Percentiles rank a stretch among this genome's conserved stretches.
Conservation (phyloP, 495 filamentous ascomycete genomes). For the Cetradonia linearis region DNA sequence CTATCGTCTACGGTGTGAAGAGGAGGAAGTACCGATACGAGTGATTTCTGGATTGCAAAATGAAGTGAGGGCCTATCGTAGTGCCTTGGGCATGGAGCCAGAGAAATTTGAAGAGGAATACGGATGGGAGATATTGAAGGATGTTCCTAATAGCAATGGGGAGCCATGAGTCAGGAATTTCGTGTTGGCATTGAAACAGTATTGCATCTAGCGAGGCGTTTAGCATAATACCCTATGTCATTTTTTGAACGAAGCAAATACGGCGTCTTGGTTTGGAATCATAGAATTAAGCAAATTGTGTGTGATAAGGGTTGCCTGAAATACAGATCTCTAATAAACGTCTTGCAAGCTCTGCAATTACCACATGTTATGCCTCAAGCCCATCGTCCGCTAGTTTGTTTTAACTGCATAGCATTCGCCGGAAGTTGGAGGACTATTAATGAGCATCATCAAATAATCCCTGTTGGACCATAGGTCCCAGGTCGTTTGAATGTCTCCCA, state of each 20-base stretch:
- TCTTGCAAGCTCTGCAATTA: not conserved
- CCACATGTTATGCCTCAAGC: no score
- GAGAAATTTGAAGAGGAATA: constrained; percentile 45
- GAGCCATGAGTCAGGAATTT: constrained; percentile 7
- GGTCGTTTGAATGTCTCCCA: not conserved
- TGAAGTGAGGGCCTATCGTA: constrained; percentile 45
- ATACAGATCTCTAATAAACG: not conserved
- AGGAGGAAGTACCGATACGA: constrained; percentile 40
- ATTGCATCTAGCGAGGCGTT: constrained; percentile 21
- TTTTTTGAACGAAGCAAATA: not conserved
- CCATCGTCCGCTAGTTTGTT: not conserved
- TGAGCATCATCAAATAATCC: not conserved
- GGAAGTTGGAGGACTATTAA: not conserved
- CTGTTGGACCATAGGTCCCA: not conserved
- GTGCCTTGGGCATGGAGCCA: constrained; percentile 43
- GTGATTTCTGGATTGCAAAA: constrained; percentile 44
- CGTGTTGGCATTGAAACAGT: not conserved
- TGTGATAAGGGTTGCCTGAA: not conserved
- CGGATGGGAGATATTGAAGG: constrained; percentile 43
- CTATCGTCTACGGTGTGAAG: constrained; percentile 40
- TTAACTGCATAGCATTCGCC: not conserved
- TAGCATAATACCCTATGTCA: constrained; percentile 21
- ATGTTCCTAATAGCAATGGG: constrained; percentile 28
- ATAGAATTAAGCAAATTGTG: not conserved
- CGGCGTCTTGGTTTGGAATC: not conserved